phyloP scores from a whole-genome alignment of 257 asterid species.

The Plectranthus barbatus region DNA sequence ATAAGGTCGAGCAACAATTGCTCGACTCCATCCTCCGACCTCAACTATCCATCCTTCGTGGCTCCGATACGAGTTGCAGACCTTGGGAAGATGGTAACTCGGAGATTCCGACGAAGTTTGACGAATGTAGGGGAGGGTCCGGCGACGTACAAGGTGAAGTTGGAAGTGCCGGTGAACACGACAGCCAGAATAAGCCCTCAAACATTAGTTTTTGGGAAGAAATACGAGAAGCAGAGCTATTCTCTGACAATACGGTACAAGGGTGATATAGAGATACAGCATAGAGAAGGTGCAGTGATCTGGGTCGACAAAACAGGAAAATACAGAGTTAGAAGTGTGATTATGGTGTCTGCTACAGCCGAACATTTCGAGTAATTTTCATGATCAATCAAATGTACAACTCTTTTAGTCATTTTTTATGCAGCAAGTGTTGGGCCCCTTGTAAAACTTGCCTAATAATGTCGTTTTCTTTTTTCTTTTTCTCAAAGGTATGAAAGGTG shows the following conservation, averaged over 20 bases:
- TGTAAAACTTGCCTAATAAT: too few species aligned
- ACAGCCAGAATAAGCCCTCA: constrained; percentile 14
- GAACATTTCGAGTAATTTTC: neutral
- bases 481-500: too few species aligned
- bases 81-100: neutral
- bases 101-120: constrained; percentile 16
- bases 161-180: constrained; percentile 19
- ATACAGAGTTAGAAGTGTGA: constrained; percentile 27
- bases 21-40: constrained; percentile 26
- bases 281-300: constrained; percentile 19
- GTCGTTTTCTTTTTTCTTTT: too few species aligned
- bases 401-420: too few species aligned
- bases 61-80: constrained; percentile 15
- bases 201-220: constrained; percentile 18
- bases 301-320: constrained; percentile 28
- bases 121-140: constrained; percentile 30
- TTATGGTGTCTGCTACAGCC: constrained; percentile 19
- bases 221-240: constrained; percentile 30
- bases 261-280: neutral
- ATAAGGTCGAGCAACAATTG: constrained; percentile 24
- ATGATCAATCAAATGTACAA: too few species aligned
- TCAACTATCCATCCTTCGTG: constrained; percentile 34
- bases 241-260: constrained; percentile 20
- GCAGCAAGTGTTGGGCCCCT: too few species aligned
- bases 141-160: constrained; percentile 13